These are phyloP conservation scores for Alternaria metachromatica DNA, from an alignment of 2,329 filamentous ascomycete genomes.

Conservation along the genomic window DNA sequence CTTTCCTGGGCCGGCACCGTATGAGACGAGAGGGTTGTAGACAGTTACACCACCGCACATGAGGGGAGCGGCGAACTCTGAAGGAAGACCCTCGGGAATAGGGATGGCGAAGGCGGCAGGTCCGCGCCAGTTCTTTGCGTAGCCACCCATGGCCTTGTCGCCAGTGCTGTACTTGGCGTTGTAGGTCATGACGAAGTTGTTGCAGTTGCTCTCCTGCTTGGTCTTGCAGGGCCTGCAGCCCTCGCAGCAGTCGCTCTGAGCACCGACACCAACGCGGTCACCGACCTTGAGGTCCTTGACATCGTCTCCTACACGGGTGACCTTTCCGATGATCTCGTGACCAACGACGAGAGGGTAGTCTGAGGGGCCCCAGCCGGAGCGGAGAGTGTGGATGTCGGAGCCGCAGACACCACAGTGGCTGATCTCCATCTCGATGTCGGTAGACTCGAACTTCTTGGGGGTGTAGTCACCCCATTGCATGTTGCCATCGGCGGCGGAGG, in stretches of 20 bases:
- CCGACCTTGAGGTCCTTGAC: conserved; percentile 63
- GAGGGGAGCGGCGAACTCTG: conserved; percentile 72
- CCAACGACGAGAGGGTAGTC: conserved; percentile 57
- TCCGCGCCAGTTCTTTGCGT: conserved; percentile 69
- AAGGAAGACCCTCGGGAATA: conserved; percentile 75
- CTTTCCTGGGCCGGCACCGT: conserved; percentile 78
- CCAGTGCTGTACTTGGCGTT: conserved; percentile 59
- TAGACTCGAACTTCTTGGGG: conserved; percentile 64
- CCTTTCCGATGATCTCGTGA: conserved; percentile 51
- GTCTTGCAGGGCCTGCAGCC: conserved; percentile 57
- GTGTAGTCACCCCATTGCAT: conserved; percentile 60
- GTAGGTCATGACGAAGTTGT: conserved; percentile 55
- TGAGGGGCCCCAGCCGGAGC: conserved; percentile 54
- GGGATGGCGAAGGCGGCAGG: conserved; percentile 76
- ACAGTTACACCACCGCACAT: conserved; percentile 83
- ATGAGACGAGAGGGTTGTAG: conserved; percentile 76
- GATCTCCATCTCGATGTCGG: conserved; percentile 61
- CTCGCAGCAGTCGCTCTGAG: conserved; percentile 57
- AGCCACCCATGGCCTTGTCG: conserved; percentile 69
- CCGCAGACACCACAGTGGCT: conserved; percentile 52
- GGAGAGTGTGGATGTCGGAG: conserved; percentile 44
- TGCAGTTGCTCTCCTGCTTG: conserved; percentile 53
- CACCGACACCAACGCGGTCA: conserved; percentile 63
- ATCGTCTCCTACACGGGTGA: conserved; percentile 49
- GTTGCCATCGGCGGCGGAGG: conserved; percentile 58